phyloP scores from a whole-genome alignment of 2,329 filamentous ascomycete species.

The Neopestalotiopsis clavispora region DNA sequence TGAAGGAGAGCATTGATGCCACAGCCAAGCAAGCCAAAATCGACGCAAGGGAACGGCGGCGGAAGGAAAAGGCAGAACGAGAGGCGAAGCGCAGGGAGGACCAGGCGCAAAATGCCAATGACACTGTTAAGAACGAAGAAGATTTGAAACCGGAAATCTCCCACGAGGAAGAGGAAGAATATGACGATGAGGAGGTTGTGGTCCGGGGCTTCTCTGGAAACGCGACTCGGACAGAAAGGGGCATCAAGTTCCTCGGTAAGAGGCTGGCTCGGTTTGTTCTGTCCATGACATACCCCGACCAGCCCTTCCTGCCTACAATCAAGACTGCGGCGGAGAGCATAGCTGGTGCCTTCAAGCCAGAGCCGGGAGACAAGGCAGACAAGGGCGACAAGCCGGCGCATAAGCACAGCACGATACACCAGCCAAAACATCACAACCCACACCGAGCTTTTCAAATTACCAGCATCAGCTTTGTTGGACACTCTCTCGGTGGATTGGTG shows the following conservation, averaged over 20 bases:
- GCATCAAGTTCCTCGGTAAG: conserved; percentile 97
- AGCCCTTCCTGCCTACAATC: conserved; percentile 76
- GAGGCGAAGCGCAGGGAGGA: conserved; percentile 25
- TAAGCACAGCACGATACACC: conserved; percentile 65
- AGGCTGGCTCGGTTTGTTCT: conserved; percentile 90
- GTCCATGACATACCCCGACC: conserved; percentile 89
- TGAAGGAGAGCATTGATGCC: conserved; percentile 96
- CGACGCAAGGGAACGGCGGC: conserved; percentile 67
- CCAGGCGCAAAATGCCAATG: conserved; percentile 22
- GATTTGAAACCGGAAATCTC: conserved; percentile 13
- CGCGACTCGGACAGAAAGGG: conserved; percentile 86
- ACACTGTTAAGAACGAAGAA: conserved; percentile 33
- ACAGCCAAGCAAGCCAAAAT: conserved; percentile 75
- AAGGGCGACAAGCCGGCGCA: conserved; percentile 57
- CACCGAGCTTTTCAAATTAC: conserved; percentile 79
- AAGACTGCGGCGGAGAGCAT: conserved; percentile 54
- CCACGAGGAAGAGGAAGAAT: conserved; percentile 54
- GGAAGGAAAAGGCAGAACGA: conserved; percentile 48
- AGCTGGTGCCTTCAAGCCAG: conserved; percentile 43
- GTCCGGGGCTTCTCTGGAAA: conserved; percentile 91
- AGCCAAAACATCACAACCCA: conserved; percentile 33
- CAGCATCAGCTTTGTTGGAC: conserved; percentile 92
- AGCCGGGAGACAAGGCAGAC: conserved; percentile 40
- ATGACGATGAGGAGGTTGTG: conserved; percentile 83
- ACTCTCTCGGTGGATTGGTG: conserved; percentile 87